Base-by-base conservation (phyloP, 805 yeast genomes). In the Brettanomyces naardenensis region DNA sequence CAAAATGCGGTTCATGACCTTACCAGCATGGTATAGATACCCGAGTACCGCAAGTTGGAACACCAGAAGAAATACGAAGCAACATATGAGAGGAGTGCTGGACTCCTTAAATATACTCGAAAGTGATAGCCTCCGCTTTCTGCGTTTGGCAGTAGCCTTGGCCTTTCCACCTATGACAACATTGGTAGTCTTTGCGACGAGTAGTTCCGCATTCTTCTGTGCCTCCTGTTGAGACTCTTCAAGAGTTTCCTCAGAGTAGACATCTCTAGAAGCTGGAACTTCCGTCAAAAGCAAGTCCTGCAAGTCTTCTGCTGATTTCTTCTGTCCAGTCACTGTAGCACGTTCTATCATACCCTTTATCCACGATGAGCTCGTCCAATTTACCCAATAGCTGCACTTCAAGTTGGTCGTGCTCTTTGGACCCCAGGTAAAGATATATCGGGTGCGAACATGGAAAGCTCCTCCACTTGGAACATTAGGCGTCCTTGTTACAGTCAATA, bases 401-500 rank as follows among this genome's bases (percentile, higher is more conserved):
- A 92, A 48, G 34, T 66, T 62, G 4, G 95, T 80, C 19, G 63
- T 56, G 50, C 80, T 84, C 21, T 67, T 58, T 6, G 64, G 66
- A 1, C 69, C 87, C 97, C 98, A 92, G 3, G 80, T 68, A 39
- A 87, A 60, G 32, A 78, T 64, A 49, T 78, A 83, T 43, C 83
- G 68, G 0, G 95, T 85, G 44, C 76, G 69, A 2, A 88, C 88
- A 23, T 72, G 67, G 56, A 92, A 92, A 1, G 84, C 71, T 31
- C 71, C 71, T 4, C 99, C 99, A 50, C 89, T 82, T 1, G 99
- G 98, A 13, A 92, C 97, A 53, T 87, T 92, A 0, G 98, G 99
- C 0, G 98, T 89, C 29, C 63, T 65, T 0, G 90, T 76, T 2
- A 73, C 65, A 30, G 79, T 75, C 2, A 77, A 61, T 2, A 87